Base-by-base conservation (phyloP, 331 rosid genomes). In the Cydonia oblonga region DNA sequence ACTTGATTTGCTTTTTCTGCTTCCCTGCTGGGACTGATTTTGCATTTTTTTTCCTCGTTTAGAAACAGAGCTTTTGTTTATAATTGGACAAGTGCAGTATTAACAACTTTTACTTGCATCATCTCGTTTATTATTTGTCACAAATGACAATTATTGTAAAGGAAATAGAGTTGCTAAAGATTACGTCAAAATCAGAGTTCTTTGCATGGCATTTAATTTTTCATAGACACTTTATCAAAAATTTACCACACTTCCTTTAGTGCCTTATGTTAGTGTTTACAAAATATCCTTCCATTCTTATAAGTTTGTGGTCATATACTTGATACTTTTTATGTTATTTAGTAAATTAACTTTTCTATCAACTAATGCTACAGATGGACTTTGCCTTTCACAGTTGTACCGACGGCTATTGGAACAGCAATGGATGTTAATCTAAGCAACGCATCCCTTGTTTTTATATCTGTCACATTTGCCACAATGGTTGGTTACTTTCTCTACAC, bases 341-440 rank as follows among this genome's bases (percentile, higher is more conserved):
- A 25, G 62, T 79, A 71, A 84, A 88, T 89, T 91, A 87, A 95
- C 96, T 81, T 91, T 79, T 84, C 90, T 88, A 91, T 88, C 90
- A 84, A 95, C 99, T 95, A 95, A 95, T 95, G 96, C 96, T 73
- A 91, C 97, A 95, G 99, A 95, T 91, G 99, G 97, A 95, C 89
- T 95, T 95, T 95, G 86, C 99, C 98, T 95, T 95, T 95, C 86
- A 95, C 99, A 95, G 99, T 95, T 95, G 96, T 95, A 87, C 99
- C 99, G 49, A 95, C 97, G 49, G 96, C 96, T 83, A 87, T 95
- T 74, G 99, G 93, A 81, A 82, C 97, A 68, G 97, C 99, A 71
- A 84, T 90, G 96, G 99, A 95, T 80, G 78, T 91, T 72, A 89
- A 95, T 82, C 84, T 95, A 85, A 95, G 99, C 93, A 95, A 95